These are phyloP conservation scores for Xerocomellus intermedius DNA, from an alignment of 768 basidiomycete species.

Conservation along the genomic window DNA sequence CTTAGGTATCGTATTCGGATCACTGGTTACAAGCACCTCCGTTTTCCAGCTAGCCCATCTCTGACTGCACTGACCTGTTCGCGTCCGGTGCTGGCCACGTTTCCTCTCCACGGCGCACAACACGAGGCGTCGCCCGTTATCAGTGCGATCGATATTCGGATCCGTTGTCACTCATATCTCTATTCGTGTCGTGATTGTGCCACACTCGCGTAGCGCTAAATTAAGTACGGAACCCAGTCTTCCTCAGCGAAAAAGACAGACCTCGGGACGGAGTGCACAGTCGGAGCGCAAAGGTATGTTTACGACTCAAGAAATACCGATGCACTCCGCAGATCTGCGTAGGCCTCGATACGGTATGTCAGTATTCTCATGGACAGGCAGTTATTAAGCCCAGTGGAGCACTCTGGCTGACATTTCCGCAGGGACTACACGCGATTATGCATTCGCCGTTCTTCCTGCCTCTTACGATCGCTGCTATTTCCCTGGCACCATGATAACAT, in stretches of 20 bases:
- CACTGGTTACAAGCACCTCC: not conserved
- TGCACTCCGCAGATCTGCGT: conserved; percentile 32
- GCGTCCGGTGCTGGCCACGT: not conserved
- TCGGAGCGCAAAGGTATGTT: conserved; percentile 4
- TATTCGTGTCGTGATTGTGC: not conserved
- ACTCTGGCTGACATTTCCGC: conserved; percentile 14
- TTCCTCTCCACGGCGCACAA: not conserved
- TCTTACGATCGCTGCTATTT: conserved; percentile 19
- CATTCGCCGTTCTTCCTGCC: conserved; percentile 28
- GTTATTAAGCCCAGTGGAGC: conserved; percentile 22
- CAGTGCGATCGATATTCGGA: conserved; percentile 12
- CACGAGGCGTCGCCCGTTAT: conserved; percentile 9
- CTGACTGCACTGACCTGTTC: not conserved
- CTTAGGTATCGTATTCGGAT: not conserved
- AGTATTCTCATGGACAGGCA: conserved; percentile 24
- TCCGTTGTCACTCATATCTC: conserved; percentile 7
- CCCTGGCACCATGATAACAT: conserved; percentile 20
- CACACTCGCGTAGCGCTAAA: conserved; percentile 1
- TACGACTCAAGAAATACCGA: not conserved
- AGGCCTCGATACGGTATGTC: conserved; percentile 19
- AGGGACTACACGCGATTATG: conserved; percentile 19
- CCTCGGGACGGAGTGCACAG: conserved; percentile 14
- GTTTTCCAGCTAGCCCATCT: not conserved
- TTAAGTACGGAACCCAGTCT: not conserved
- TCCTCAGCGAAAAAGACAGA: conserved; percentile 1